Evolutionary conservation across 192 early-diverging fungal genomes (phyloP).

Genomic region (Polychytrium aggregatum): DNA sequence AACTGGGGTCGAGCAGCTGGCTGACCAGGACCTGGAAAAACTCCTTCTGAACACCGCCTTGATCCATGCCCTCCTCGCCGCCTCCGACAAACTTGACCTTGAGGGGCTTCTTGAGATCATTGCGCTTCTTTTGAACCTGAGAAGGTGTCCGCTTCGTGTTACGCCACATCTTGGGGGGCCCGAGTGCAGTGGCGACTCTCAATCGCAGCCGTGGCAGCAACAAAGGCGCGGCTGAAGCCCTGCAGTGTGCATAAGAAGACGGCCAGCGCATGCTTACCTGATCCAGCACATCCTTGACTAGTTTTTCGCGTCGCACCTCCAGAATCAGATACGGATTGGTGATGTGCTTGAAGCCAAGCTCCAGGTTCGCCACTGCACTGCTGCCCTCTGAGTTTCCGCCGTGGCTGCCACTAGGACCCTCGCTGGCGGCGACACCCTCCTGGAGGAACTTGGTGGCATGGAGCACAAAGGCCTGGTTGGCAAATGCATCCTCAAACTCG

Average conservation of each 20-base stretch:
- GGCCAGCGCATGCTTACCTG: conserved; percentile 33
- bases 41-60: conserved; percentile 95
- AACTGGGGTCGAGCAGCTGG: conserved; percentile 57
- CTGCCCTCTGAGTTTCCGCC: no score
- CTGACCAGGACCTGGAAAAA: conserved; percentile 74
- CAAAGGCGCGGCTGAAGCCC: no score
- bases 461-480: conserved; percentile 65
- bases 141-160: not conserved
- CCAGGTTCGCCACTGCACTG: conserved; percentile 34
- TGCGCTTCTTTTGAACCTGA: conserved; percentile 35
- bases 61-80: conserved; percentile 88
- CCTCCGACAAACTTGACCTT: conserved; percentile 77
- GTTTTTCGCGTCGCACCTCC: conserved; percentile 51
- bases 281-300: conserved; percentile 68
- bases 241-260: not conserved
- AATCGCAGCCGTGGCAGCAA: no score
- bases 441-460: conserved; percentile 60
- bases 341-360: conserved; percentile 41
- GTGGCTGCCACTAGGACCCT: no score
- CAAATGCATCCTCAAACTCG: conserved; percentile 72
- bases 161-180: no score
- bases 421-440: conserved; percentile 23
- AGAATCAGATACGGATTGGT: conserved; percentile 75
- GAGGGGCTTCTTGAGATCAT: conserved; percentile 67
- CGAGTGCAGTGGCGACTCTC: no score